Conservation (phyloP, 2,329 filamentous ascomycete species). For the Epichloe aotearoae region DNA sequence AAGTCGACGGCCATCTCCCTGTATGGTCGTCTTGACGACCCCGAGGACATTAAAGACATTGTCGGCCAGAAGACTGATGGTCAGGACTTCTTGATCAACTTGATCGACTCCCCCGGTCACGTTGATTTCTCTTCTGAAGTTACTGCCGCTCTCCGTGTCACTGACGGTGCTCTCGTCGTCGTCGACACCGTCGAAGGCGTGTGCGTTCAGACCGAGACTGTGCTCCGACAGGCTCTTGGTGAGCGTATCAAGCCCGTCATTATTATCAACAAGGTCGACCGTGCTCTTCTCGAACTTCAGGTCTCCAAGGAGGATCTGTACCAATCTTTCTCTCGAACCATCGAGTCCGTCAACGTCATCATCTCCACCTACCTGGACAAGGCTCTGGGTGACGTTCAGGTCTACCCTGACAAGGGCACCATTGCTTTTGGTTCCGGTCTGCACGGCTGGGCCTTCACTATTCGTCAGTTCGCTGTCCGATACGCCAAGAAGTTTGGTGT, state of each 20-base stretch:
- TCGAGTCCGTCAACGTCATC: conserved; percentile 99
- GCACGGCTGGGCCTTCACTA: conserved; percentile 98
- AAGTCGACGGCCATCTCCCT: conserved; percentile 99
- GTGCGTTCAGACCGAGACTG: conserved; percentile 99
- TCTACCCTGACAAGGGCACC: conserved; percentile 95
- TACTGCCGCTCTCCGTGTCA: conserved; percentile 98
- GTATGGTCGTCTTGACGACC: conserved; percentile 69
- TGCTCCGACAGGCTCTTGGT: conserved; percentile 95
- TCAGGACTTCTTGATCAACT: conserved; percentile 98
- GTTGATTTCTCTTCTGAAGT: conserved; percentile 99
- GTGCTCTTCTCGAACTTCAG: conserved; percentile 97
- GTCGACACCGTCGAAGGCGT: conserved; percentile 99
- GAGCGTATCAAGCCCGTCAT: conserved; percentile 99
- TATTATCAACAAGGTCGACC: conserved; percentile 99
- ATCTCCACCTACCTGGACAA: conserved; percentile 99
- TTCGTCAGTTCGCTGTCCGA: conserved; percentile 89
- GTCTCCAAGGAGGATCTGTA: conserved; percentile 98
- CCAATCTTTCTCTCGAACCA: conserved; percentile 98
- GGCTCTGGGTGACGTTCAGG: conserved; percentile 91
- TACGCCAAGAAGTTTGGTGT: conserved; percentile 99
- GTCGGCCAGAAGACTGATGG: conserved; percentile 76
- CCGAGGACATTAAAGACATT: conserved; percentile 91
- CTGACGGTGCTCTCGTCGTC: conserved; percentile 97
- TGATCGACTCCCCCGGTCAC: conserved; percentile 99
- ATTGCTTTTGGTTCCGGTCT: conserved; percentile 99